These are phyloP conservation scores for Triticum monococcum DNA, from an alignment of 176 grass and related monocot species.

Conservation along the genomic window DNA sequence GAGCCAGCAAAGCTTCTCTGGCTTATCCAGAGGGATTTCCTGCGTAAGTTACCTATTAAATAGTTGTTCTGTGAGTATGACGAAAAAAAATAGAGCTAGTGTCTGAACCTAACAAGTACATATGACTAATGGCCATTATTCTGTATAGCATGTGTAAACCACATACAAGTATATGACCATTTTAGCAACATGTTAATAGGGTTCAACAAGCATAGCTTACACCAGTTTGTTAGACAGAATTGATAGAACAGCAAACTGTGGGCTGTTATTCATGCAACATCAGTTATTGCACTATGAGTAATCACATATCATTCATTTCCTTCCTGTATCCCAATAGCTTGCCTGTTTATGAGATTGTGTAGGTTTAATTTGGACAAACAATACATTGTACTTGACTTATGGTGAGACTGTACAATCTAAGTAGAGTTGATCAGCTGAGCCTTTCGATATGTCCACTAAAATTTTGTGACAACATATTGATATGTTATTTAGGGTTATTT, in stretches of 20 bases:
- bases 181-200: neutral
- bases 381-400: neutral
- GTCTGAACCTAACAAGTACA: neutral
- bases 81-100: neutral
- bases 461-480: neutral
- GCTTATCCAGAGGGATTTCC: conserved; percentile 98
- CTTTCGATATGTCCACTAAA: neutral
- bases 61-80: conserved; percentile 8
- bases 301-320: neutral
- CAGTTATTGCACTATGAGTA: conserved; percentile 14
- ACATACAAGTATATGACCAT: neutral
- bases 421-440: neutral
- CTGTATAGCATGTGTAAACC: neutral
- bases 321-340: neutral
- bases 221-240: neutral
- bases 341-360: neutral
- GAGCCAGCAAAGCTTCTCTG: conserved; percentile 96
- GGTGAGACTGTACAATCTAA: neutral
- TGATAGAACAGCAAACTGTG: neutral
- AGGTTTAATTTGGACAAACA: neutral
- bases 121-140: neutral
- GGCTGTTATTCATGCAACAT: neutral
- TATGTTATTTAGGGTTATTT: neutral
- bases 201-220: neutral
- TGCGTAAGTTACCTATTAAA: conserved; percentile 68